Percentiles rank a stretch among this genome's conserved stretches.
phyloP scores from a whole-genome alignment of 2,329 filamentous ascomycete genomes.

The Talaromyces sp. region DNA sequence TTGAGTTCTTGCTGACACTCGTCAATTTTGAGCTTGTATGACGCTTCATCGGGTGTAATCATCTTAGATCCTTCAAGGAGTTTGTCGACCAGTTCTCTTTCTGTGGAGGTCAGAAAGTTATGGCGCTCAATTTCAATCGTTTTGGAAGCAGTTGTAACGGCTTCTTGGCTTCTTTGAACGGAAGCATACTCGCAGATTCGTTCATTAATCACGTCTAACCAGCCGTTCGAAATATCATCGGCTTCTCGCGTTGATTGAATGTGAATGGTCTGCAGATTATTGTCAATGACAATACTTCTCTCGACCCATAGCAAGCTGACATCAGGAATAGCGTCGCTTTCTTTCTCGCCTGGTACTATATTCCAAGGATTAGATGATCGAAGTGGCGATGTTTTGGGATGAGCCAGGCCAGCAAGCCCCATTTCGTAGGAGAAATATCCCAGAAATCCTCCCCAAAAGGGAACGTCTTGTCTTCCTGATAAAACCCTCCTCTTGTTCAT shows the following conservation, averaged over 20 bases:
- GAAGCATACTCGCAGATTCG: constrained; percentile 13
- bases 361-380: constrained; percentile 17
- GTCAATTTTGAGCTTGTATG: constrained; percentile 64
- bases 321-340: constrained; percentile 54
- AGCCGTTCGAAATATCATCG: constrained; percentile 45
- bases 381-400: constrained; percentile 38
- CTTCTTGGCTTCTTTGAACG: constrained; percentile 20
- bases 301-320: constrained; percentile 73
- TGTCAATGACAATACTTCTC: constrained; percentile 73
- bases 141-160: constrained; percentile 14
- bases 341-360: constrained; percentile 23
- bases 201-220: constrained; percentile 21
- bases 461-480: constrained; percentile 30
- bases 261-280: constrained; percentile 56
- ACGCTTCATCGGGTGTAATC: constrained; percentile 34
- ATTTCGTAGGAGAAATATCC: constrained; percentile 84
- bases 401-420: constrained; percentile 58
- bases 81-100: constrained; percentile 22
- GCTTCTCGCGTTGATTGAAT: constrained; percentile 61
- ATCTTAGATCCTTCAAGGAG: constrained; percentile 27
- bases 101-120: constrained; percentile 2
- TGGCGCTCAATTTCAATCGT: constrained; percentile 2
- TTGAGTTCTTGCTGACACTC: constrained; percentile 67
- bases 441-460: constrained; percentile 80
- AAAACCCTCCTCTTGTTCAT: constrained; percentile 37